Conservation (phyloP, 2,329 filamentous ascomycete genomes). For the Xylaria digitata region DNA sequence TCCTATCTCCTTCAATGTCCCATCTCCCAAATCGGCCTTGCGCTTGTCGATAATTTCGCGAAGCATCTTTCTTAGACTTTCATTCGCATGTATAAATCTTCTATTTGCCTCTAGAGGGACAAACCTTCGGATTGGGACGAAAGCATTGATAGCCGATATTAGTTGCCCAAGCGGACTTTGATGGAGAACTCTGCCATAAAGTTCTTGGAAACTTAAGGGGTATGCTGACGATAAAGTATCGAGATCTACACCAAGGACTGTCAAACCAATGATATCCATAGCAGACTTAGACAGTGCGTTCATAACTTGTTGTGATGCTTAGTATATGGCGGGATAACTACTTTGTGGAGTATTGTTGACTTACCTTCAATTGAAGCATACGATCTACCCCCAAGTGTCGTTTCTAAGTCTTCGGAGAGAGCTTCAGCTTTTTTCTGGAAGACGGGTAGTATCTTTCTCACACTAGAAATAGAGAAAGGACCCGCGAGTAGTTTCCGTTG, state of each 20-base stretch:
- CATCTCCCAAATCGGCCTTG: slow-evolving; percentile 45
- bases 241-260: slow-evolving; percentile 52
- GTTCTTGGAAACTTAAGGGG: slow-evolving; percentile 45
- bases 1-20: slow-evolving; percentile 38
- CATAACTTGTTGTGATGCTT: slow-evolving; percentile 41
- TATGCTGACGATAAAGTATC: slow-evolving; percentile 44
- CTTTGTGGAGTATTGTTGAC: background rate
- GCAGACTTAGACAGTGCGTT: slow-evolving; percentile 48
- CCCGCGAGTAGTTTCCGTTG: slow-evolving; percentile 52
- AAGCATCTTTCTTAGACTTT: slow-evolving; percentile 51
- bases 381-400: slow-evolving; percentile 40
- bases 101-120: slow-evolving; percentile 55
- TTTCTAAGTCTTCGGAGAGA: slow-evolving; percentile 49
- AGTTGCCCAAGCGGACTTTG: slow-evolving; percentile 46
- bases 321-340: background rate
- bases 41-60: slow-evolving; percentile 49
- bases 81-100: slow-evolving; percentile 51
- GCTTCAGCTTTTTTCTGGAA: slow-evolving; percentile 51
- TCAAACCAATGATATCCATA: slow-evolving; percentile 52
- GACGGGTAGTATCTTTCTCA: slow-evolving; percentile 53
- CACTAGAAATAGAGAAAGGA: slow-evolving; percentile 52
- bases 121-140: slow-evolving; percentile 50
- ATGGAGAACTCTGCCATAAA: slow-evolving; percentile 51
- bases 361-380: slow-evolving; percentile 47
- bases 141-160: slow-evolving; percentile 50